A percentile compares a stretch with the other conserved stretches of the same genome.
phyloP scores from a whole-genome alignment of 2,329 filamentous ascomycete species.

The Xylaria sp. region DNA sequence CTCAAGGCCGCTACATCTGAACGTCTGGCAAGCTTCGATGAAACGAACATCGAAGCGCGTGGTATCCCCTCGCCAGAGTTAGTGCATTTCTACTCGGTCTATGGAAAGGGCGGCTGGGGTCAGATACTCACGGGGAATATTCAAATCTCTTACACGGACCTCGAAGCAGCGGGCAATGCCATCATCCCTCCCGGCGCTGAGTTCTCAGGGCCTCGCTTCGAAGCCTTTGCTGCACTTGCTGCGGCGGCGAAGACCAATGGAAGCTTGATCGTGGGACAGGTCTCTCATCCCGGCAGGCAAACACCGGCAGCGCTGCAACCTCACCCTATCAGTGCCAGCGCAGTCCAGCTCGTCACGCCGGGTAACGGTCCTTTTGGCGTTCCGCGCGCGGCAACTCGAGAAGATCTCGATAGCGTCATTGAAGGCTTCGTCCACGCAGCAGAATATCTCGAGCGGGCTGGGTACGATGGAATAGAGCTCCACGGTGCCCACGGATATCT shows the following conservation, averaged over 20 bases:
- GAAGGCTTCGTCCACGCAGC: conserved; percentile 33
- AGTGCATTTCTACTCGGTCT: conserved; percentile 59
- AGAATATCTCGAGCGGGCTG: conserved; percentile 35
- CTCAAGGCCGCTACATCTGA: conserved; percentile 67
- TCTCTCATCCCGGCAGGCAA: conserved; percentile 68
- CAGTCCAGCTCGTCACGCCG: conserved; percentile 46
- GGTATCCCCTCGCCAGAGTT: conserved; percentile 35
- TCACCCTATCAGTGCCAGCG: conserved; percentile 48
- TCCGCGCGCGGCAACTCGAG: conserved; percentile 34
- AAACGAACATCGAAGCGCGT: conserved; percentile 53
- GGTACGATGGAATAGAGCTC: conserved; percentile 49
- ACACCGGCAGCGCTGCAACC: conserved; percentile 41
- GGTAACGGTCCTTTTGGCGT: conserved; percentile 53
- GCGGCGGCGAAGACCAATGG: conserved; percentile 56
- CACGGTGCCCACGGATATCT: conserved; percentile 64
- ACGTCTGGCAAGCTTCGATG: conserved; percentile 62
- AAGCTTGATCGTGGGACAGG: conserved; percentile 63
- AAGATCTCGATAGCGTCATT: conserved; percentile 31
- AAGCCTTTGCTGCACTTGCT: conserved; percentile 59
- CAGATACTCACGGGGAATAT: conserved; percentile 65
- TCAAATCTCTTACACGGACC: conserved; percentile 62
- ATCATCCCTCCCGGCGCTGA: conserved; percentile 59
- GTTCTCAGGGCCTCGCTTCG: conserved; percentile 58
- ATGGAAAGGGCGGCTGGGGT: conserved; percentile 60
- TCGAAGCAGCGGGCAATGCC: conserved; percentile 59